Evolutionary conservation across 768 basidiomycete genomes (phyloP).

Genomic region (Pulveroboletus sp.): DNA sequence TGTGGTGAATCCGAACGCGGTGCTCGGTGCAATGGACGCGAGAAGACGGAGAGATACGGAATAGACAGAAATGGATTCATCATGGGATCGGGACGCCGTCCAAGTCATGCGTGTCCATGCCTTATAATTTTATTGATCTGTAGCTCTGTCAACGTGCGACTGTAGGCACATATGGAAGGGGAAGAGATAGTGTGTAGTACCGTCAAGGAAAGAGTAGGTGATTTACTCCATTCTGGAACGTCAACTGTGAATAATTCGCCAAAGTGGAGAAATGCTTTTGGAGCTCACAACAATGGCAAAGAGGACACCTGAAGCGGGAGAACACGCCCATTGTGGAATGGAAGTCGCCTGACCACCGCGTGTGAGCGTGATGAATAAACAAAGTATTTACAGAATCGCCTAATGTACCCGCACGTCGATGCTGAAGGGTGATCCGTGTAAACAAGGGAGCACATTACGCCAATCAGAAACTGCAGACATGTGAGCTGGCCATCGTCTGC

Average conservation of each 20-base stretch:
- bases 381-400: conserved; percentile 20
- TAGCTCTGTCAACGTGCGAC: conserved; percentile 16
- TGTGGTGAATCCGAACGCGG: conserved; percentile 23
- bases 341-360: conserved; percentile 43
- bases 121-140: conserved; percentile 32
- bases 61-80: conserved; percentile 44
- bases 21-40: conserved; percentile 43
- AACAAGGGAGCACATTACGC: conserved; percentile 17
- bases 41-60: conserved; percentile 58
- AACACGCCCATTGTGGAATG: conserved; percentile 30
- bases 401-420: conserved; percentile 9
- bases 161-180: conserved; percentile 40
- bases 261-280: background rate
- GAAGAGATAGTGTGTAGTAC: conserved; percentile 46
- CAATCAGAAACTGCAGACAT: conserved; percentile 32
- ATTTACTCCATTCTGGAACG: conserved; percentile 47
- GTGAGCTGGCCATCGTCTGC: conserved; percentile 26
- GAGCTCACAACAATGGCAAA: conserved; percentile 55
- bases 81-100: background rate
- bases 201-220: conserved; percentile 45
- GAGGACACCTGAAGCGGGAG: conserved; percentile 41
- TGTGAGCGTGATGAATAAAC: conserved; percentile 46
- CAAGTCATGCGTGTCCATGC: conserved; percentile 13
- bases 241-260: background rate
- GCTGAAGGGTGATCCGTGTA: conserved; percentile 7